Evolutionary conservation across 371 early-diverging fungal species (phyloP).

Genomic region (Mucor mucedo): DNA sequence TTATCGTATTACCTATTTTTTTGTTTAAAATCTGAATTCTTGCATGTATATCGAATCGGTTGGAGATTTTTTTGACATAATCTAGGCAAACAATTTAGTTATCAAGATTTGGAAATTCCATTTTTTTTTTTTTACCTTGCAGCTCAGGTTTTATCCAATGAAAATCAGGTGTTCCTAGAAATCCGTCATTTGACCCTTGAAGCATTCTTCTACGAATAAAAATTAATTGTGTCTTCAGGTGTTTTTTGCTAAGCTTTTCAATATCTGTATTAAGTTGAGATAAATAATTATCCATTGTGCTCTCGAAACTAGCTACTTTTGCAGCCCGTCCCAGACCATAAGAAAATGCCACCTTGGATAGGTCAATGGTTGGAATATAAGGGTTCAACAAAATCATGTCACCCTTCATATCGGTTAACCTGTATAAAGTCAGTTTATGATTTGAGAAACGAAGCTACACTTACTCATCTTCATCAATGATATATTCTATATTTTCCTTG

Average conservation of each 20-base stretch:
- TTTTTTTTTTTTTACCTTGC: slow-evolving; percentile 25
- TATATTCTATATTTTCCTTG: slow-evolving; percentile 23
- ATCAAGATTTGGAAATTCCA: not conserved
- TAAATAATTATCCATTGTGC: not conserved
- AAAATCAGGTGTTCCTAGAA: slow-evolving; percentile 33
- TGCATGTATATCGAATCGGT: slow-evolving; percentile 11
- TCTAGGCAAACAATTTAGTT: not conserved
- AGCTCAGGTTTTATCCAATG: slow-evolving; percentile 37
- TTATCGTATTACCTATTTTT: slow-evolving; percentile 13
- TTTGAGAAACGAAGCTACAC: not conserved
- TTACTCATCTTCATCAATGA: slow-evolving; percentile 46
- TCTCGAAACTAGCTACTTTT: slow-evolving; percentile 30
- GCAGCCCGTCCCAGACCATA: slow-evolving; percentile 39
- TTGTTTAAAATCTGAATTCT: slow-evolving; percentile 11
- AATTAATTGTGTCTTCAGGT: not conserved
- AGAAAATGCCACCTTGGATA: slow-evolving; percentile 39
- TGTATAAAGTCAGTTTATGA: slow-evolving; percentile 4
- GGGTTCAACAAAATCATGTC: slow-evolving; percentile 38
- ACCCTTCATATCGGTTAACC: slow-evolving; percentile 37
- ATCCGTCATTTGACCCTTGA: slow-evolving; percentile 23
- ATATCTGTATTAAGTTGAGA: not conserved
- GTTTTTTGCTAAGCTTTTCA: slow-evolving; percentile 1
- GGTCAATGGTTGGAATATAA: slow-evolving; percentile 21
- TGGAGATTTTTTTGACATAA: slow-evolving; percentile 8
- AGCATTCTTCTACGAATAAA: slow-evolving; percentile 6